Conservation (phyloP, 768 basidiomycete genomes). For the Boletus speciosus region DNA sequence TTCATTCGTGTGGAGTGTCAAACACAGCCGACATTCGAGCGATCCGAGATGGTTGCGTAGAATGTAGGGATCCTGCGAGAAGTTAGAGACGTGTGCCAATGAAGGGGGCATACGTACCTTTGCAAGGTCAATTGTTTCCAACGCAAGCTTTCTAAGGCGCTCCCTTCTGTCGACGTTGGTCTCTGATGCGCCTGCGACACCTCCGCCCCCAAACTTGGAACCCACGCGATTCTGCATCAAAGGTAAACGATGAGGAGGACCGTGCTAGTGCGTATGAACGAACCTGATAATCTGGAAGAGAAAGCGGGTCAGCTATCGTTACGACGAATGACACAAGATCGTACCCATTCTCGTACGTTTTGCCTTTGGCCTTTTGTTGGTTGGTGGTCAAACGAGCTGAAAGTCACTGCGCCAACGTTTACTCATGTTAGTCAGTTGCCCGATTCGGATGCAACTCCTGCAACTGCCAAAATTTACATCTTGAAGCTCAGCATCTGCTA, state of each 20-base stretch:
- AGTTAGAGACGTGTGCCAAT: constrained; percentile 9
- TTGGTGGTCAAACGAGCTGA: background rate
- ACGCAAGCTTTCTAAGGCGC: constrained; percentile 87
- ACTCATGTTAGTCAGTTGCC: constrained; percentile 3
- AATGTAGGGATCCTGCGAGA: constrained; percentile 87
- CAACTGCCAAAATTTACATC: constrained; percentile 11
- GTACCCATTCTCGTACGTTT: constrained; percentile 30
- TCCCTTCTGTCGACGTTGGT: constrained; percentile 94
- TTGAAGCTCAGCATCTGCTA: background rate
- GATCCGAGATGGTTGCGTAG: constrained; percentile 98
- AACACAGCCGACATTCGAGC: constrained; percentile 94
- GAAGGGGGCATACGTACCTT: constrained; percentile 53
- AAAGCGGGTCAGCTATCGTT: constrained; percentile 4
- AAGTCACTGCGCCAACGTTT: too few species aligned
- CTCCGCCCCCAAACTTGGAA: constrained; percentile 93
- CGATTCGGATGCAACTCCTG: constrained; percentile 6
- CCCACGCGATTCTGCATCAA: constrained; percentile 83
- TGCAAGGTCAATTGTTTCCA: constrained; percentile 97
- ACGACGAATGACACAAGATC: background rate
- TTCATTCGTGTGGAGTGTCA: constrained; percentile 99
- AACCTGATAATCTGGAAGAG: constrained; percentile 64
- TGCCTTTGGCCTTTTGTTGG: background rate
- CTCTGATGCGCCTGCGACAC: constrained; percentile 93
- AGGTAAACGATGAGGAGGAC: background rate
- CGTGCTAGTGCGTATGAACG: constrained; percentile 5